Conservation (phyloP, 1,284 basidiomycete genomes). For the Trichosporon sp. region DNA sequence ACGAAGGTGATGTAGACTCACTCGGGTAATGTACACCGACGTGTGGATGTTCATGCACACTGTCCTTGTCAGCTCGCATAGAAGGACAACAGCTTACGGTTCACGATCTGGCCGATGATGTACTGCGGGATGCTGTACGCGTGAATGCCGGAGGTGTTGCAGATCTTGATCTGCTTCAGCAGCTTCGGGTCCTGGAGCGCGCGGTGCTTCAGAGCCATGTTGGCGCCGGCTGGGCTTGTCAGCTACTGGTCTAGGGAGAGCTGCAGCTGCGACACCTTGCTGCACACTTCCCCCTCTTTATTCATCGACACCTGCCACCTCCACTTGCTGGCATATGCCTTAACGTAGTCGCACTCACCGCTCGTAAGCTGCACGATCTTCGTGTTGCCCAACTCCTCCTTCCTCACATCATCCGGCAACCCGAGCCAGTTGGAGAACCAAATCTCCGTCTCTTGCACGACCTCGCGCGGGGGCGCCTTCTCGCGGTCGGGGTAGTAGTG, state of each 20-base stretch:
- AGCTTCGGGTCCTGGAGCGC: conserved; percentile 37
- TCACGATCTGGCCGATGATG: conserved; percentile 47
- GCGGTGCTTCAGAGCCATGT: conserved; percentile 38
- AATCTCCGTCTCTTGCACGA: conserved; percentile 39
- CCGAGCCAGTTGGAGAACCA: conserved; percentile 40
- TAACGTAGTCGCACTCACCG: conserved; percentile 34
- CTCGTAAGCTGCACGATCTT: conserved; percentile 47
- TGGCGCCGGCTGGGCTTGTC: conserved; percentile 44
- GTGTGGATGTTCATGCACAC: conserved; percentile 45
- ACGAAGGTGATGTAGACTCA: conserved; percentile 23
- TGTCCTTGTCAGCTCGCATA: conserved; percentile 15
- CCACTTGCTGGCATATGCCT: too few relatives aligned
- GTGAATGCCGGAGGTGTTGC: conserved; percentile 51
- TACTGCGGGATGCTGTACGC: conserved; percentile 51
- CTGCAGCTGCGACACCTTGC: too few relatives aligned
- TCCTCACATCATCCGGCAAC: conserved; percentile 34
- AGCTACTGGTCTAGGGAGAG: neutral
- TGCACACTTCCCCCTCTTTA: too few relatives aligned
- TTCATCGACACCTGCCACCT: too few relatives aligned
- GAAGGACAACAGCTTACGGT: conserved; percentile 31
- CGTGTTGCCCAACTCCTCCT: conserved; percentile 37
- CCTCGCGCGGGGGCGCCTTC: conserved; percentile 32
- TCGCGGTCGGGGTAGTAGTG: conserved; percentile 40
- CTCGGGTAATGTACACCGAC: conserved; percentile 37
- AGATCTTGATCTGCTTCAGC: conserved; percentile 42